Evolutionary conservation across 2,329 filamentous ascomycete genomes (phyloP), one percentile per base, ranked within the genome.

Genomic region (Leptodontidium sp.): DNA sequence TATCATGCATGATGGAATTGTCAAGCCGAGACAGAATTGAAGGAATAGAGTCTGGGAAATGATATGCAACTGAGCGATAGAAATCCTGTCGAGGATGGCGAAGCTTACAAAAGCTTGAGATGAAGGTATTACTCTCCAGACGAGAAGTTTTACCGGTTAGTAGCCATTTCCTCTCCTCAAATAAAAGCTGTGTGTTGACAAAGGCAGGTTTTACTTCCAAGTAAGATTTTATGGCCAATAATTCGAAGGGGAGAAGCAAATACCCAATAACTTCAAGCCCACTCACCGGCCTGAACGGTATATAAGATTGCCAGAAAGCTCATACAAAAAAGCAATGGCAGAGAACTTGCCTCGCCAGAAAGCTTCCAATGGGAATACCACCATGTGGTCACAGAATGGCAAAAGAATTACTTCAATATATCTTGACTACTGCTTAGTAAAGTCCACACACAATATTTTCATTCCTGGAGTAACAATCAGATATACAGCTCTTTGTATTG

Each of bases 11-110:
- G 92, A 95, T 79, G 93, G 92, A n/a, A 89, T 94, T 72, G 91
- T 95, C 64, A 96, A 95, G 82, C 93, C 93, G 29, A 85, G 93
- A 67, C 93, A 95, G 79, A 96, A 96, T 78, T 95, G 82, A 85
- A 32, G 14, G n/a, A 43, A n/a, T 15, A 9, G 5, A 38, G 21
- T 8, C 15, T 24, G 47, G 26, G 38, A 49, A 1, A 47, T n/a
- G 15, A 47, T 21, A n/a, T 49, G 21, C n/a, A 17, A n/a, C 21
- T 17, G 7, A n/a, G n/a, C 4, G 43, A 47, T 12, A 47, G 17
- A 35, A 15, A 8, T 49, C 47, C 17, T 43, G 35, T 49, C n/a
- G 50, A 26, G 47, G 26, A n/a, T 15, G 49, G 17, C 26, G 40
- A 24, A 92, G 40, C 91, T 79, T 8, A 88, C 84, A 76, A 92